A percentile compares a stretch with the other conserved stretches of the same genome.
phyloP scores from a whole-genome alignment of 495 filamentous ascomycete genomes.

The Thermochaetoides thermophila region DNA sequence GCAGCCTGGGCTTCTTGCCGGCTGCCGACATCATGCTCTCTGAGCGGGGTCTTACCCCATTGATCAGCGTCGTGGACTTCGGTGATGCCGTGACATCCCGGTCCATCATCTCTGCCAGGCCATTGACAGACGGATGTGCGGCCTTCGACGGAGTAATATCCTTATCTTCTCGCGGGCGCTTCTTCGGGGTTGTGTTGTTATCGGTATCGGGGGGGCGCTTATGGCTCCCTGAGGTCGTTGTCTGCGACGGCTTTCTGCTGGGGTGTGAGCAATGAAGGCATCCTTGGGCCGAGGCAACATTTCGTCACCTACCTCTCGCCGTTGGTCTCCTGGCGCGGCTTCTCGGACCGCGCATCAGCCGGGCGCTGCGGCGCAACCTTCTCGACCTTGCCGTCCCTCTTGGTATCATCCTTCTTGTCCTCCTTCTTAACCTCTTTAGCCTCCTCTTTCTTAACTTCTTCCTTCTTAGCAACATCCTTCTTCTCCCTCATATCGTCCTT shows the following conservation, averaged over 20 bases:
- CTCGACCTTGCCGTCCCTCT: too few relatives aligned
- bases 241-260: too few relatives aligned
- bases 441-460: too few relatives aligned
- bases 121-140: conserved; percentile 20
- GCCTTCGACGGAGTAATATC: conserved; percentile 12
- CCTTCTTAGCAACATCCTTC: conserved; percentile 5
- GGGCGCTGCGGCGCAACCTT: conserved; percentile 14
- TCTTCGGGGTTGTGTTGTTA: conserved; percentile 19
- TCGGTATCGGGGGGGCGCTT: conserved; percentile 26
- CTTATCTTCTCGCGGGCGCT: conserved; percentile 25
- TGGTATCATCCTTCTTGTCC: conserved; percentile 10
- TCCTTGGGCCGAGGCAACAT: too few relatives aligned
- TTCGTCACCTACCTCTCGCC: conserved; percentile 23
- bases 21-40: conserved; percentile 19
- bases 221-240: too few relatives aligned
- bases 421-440: too few relatives aligned
- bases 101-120: conserved; percentile 13
- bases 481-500: not conserved
- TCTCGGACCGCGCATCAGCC: conserved; percentile 10
- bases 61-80: conserved; percentile 27
- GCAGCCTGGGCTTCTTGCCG: conserved; percentile 16
- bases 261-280: too few relatives aligned
- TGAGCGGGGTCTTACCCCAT: conserved; percentile 21
- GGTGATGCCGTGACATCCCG: conserved; percentile 24
- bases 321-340: conserved; percentile 12